Conservation (phyloP, 176 grass and related monocot species). For the Sorghum bicolor region Sorghum_bicolor_NCBIv3 NC_012871.2:59174501-59175000, state of each 20-base stretch:
- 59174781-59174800: not conserved
- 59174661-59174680: slow-evolving; percentile 57
- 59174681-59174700: too few relatives aligned
- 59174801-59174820: not conserved
- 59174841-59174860: not conserved
- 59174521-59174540: slow-evolving; percentile 62
- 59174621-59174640: slow-evolving; percentile 87
- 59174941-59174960: slow-evolving; percentile 4
- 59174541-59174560: slow-evolving; percentile 63
- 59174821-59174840: not conserved
- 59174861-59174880: not conserved
- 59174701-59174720: not conserved
- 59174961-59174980: not conserved
- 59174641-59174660: slow-evolving; percentile 93
- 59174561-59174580: slow-evolving; percentile 85
- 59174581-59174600: slow-evolving; percentile 76
- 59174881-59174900: not conserved
- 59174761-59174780: not conserved
- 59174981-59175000: not conserved
- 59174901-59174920: not conserved
- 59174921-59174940: not conserved
- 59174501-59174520: not conserved
- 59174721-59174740: not conserved
- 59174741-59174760: not conserved
- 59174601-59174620: slow-evolving; percentile 73